Evolutionary conservation across 1,284 basidiomycete genomes (phyloP).

Genomic region (Apiotrichum sp.): DNA sequence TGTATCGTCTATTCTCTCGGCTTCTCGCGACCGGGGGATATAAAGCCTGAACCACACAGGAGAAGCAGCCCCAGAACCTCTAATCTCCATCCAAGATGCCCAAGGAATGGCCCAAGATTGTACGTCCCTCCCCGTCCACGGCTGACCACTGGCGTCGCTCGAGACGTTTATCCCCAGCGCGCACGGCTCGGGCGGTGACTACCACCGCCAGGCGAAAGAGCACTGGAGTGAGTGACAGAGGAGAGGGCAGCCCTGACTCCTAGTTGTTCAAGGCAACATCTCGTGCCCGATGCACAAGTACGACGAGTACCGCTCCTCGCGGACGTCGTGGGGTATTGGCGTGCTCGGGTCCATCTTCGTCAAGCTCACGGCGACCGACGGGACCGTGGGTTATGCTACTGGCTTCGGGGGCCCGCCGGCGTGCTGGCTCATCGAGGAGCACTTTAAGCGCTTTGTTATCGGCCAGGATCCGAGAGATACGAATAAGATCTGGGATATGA

Average conservation of each 20-base stretch:
- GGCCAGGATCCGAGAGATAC: conserved; percentile 53
- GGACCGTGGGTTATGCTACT: conserved; percentile 52
- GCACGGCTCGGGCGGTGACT: conserved; percentile 52
- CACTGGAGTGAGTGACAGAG: conserved; percentile 41
- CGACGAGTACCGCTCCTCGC: conserved; percentile 49
- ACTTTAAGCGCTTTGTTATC: conserved; percentile 53
- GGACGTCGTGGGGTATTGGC: conserved; percentile 49
- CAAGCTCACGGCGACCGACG: conserved; percentile 52
- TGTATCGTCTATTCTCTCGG: no score
- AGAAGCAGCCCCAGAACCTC: no score
- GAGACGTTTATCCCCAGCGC: conserved; percentile 49
- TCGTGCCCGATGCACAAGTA: conserved; percentile 51
- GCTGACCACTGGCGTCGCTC: conserved; percentile 19
- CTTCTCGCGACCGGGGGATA: no score
- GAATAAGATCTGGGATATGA: conserved; percentile 51
- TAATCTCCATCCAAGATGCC: conserved; percentile 8
- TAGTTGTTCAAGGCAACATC: conserved; percentile 45
- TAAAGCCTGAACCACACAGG: no score
- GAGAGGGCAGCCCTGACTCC: not conserved
- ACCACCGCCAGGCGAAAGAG: conserved; percentile 47
- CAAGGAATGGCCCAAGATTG: conserved; percentile 19
- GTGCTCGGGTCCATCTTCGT: conserved; percentile 52
- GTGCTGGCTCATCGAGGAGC: conserved; percentile 55
- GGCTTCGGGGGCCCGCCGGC: conserved; percentile 54
- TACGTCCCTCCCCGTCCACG: conserved; percentile 2